phyloP scores from a whole-genome alignment of 257 asterid genomes.

The Solanum megistacrolobum region DNA sequence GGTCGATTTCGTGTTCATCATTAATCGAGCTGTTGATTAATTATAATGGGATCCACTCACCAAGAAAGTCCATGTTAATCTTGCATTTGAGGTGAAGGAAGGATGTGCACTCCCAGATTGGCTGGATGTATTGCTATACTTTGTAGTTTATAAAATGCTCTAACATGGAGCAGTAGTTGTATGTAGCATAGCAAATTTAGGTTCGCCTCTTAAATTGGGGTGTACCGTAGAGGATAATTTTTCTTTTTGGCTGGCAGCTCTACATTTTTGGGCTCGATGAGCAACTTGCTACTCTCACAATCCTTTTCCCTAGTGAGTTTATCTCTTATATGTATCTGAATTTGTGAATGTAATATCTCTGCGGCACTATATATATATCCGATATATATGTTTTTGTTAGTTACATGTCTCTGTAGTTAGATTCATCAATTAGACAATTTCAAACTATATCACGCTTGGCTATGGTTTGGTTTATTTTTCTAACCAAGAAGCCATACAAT shows the following conservation, averaged over 20 bases:
- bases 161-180: not conserved
- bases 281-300: not conserved
- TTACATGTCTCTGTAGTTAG: not conserved
- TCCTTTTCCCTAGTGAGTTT: not conserved
- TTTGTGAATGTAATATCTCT: not conserved
- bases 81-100: not conserved
- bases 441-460: not conserved
- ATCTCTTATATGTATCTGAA: not conserved
- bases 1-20: slow-evolving; percentile 55
- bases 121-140: not conserved
- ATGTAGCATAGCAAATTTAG: not conserved
- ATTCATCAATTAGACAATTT: not conserved
- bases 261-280: not conserved
- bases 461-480: not conserved
- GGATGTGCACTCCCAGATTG: not conserved
- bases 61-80: not conserved
- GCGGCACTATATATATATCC: not conserved
- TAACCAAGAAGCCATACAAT: not conserved
- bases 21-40: not conserved
- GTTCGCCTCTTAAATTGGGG: not conserved
- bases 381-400: not conserved
- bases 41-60: not conserved
- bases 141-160: not conserved
- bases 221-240: not conserved
- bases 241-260: not conserved